Evolutionary conservation across 2,329 filamentous ascomycete species (phyloP).

Genomic region (Calonectria henricotiae): DNA sequence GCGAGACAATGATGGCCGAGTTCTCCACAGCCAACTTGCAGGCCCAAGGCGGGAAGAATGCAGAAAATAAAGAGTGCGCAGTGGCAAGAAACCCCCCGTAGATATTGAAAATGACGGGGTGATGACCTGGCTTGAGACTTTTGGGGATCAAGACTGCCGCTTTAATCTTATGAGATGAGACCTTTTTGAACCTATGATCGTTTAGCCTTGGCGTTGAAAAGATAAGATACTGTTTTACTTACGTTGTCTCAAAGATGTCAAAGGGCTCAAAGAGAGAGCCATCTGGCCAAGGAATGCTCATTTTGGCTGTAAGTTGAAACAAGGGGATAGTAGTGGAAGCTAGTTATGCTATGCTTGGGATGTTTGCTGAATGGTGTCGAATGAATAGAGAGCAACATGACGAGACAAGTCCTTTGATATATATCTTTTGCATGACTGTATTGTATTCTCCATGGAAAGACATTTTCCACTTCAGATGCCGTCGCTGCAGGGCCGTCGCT

Average conservation of each 20-base stretch:
- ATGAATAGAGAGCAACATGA: too few relatives aligned
- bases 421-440: not conserved
- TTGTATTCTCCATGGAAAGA: not conserved
- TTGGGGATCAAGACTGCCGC: slow-evolving; percentile 51
- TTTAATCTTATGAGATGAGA: slow-evolving; percentile 44
- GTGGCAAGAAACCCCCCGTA: slow-evolving; percentile 52
- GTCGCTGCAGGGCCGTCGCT: not conserved
- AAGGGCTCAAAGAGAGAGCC: slow-evolving; percentile 47
- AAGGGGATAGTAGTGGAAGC: not conserved
- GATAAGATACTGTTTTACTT: not conserved
- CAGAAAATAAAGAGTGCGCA: slow-evolving; percentile 43
- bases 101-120: slow-evolving; percentile 48
- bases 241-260: slow-evolving; percentile 43
- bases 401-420: not conserved
- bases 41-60: slow-evolving; percentile 50
- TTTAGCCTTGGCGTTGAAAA: not conserved
- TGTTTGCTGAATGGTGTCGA: not conserved
- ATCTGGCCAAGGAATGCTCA: slow-evolving; percentile 42
- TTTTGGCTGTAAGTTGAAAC: slow-evolving; percentile 9
- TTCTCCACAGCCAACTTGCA: slow-evolving; percentile 48
- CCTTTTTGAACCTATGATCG: slow-evolving; percentile 43
- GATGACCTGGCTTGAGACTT: slow-evolving; percentile 41
- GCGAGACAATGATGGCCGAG: slow-evolving; percentile 49
- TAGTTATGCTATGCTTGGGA: not conserved
- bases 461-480: not conserved